phyloP scores from a whole-genome alignment of 441 rosid species.

The Erysimum cheiri region DNA sequence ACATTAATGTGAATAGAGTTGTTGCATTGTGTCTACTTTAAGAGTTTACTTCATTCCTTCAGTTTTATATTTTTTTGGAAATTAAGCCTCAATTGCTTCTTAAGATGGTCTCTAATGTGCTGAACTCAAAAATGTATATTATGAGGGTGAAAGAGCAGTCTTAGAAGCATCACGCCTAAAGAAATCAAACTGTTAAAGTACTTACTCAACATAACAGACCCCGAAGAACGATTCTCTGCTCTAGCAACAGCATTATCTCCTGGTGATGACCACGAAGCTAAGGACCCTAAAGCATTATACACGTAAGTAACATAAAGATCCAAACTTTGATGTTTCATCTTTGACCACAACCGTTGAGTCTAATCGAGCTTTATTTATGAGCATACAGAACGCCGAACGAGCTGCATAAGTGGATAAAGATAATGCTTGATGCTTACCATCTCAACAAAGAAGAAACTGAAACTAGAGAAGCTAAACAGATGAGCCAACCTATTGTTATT shows the following conservation, averaged over 20 bases:
- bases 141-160: slow-evolving; percentile 55
- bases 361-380: neutral
- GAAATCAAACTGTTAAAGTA: slow-evolving; percentile 84
- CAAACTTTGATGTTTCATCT: slow-evolving; percentile 30
- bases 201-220: slow-evolving; percentile 83
- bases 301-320: slow-evolving; percentile 56
- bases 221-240: slow-evolving; percentile 93
- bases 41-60: slow-evolving; percentile 30
- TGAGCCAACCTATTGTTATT: slow-evolving; percentile 83
- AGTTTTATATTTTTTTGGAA: neutral
- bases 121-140: slow-evolving; percentile 1
- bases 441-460: slow-evolving; percentile 84
- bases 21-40: slow-evolving; percentile 14
- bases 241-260: slow-evolving; percentile 90
- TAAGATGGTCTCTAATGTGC: slow-evolving; percentile 23
- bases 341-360: slow-evolving; percentile 5
- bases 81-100: slow-evolving; percentile 34
- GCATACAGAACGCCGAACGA: slow-evolving; percentile 81
- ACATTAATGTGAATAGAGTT: slow-evolving; percentile 39
- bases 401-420: slow-evolving; percentile 90
- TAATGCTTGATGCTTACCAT: slow-evolving; percentile 86
- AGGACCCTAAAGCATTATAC: slow-evolving; percentile 75
- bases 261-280: slow-evolving; percentile 70
- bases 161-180: slow-evolving; percentile 85
- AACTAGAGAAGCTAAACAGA: slow-evolving; percentile 77